Conservation (phyloP, 495 filamentous ascomycete species). For the Pseudoneurospora amorphoporcata region DNA sequence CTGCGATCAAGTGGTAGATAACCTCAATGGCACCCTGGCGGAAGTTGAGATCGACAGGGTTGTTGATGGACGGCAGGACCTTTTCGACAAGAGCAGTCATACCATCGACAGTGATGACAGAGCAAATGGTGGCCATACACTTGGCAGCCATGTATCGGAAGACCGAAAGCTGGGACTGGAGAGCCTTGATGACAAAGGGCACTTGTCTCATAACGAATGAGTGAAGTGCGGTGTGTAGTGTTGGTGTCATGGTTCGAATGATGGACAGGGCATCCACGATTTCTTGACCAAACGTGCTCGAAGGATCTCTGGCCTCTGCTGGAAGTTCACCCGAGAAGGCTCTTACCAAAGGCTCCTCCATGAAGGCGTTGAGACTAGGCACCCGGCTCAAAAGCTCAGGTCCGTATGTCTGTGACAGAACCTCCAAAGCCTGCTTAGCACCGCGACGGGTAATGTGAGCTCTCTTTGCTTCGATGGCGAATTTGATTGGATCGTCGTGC, state of each 20-base stretch:
- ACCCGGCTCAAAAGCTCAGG: slow-evolving; percentile 62
- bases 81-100: slow-evolving; percentile 95
- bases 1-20: slow-evolving; percentile 90
- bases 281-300: slow-evolving; percentile 70
- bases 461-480: slow-evolving; percentile 73
- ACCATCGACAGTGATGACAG: slow-evolving; percentile 83
- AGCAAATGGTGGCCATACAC: slow-evolving; percentile 94
- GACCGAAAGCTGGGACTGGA: slow-evolving; percentile 78
- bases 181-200: slow-evolving; percentile 75
- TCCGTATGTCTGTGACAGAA: slow-evolving; percentile 70
- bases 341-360: slow-evolving; percentile 65
- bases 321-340: slow-evolving; percentile 68
- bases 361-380: slow-evolving; percentile 67
- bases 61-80: slow-evolving; percentile 81
- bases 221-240: slow-evolving; percentile 61
- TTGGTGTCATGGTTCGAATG: slow-evolving; percentile 79
- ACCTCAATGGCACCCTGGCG: slow-evolving; percentile 91
- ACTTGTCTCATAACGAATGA: slow-evolving; percentile 70
- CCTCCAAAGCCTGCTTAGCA: slow-evolving; percentile 89
- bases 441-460: slow-evolving; percentile 83
- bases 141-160: slow-evolving; percentile 96
- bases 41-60: slow-evolving; percentile 70
- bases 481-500: slow-evolving; percentile 78
- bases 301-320: slow-evolving; percentile 53
- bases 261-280: slow-evolving; percentile 90